phyloP scores from a whole-genome alignment of 2,329 filamentous ascomycete genomes.

The Aspergillus eucalypticola region DNA sequence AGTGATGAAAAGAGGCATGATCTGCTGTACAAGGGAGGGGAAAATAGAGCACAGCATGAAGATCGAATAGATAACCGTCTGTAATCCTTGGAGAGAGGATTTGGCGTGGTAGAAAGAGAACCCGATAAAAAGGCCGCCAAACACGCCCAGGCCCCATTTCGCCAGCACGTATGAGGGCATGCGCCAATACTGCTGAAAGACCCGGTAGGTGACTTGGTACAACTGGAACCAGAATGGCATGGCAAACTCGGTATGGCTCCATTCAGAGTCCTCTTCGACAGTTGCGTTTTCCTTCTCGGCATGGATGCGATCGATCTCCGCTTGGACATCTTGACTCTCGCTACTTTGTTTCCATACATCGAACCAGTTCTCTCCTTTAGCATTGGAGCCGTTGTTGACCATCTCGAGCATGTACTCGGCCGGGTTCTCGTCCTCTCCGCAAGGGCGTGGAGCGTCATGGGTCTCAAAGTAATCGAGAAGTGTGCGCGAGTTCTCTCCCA shows the following conservation, averaged over 20 bases:
- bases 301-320: slow-evolving; percentile 48
- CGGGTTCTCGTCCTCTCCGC: slow-evolving; percentile 63
- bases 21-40: slow-evolving; percentile 23
- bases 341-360: slow-evolving; percentile 58
- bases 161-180: slow-evolving; percentile 83
- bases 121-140: slow-evolving; percentile 70
- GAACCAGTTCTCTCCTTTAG: slow-evolving; percentile 53
- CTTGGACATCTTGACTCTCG: slow-evolving; percentile 53
- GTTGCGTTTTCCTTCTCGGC: slow-evolving; percentile 29
- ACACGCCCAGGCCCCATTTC: slow-evolving; percentile 62
- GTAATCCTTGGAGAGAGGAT: slow-evolving; percentile 72
- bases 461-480: slow-evolving; percentile 64
- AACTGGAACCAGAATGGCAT: slow-evolving; percentile 69
- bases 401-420: slow-evolving; percentile 68
- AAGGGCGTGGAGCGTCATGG: slow-evolving; percentile 58
- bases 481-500: slow-evolving; percentile 58
- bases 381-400: slow-evolving; percentile 59
- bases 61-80: slow-evolving; percentile 84
- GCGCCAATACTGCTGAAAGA: slow-evolving; percentile 87
- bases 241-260: slow-evolving; percentile 70
- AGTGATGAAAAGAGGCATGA: slow-evolving; percentile 58
- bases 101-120: slow-evolving; percentile 74
- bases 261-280: neutral
- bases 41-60: slow-evolving; percentile 62
- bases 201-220: slow-evolving; percentile 64